Evolutionary conservation across 2,329 filamentous ascomycete species (phyloP), one percentile per base, ranked within the genome.

Genomic region (Teratosphaeria destructans): DNA sequence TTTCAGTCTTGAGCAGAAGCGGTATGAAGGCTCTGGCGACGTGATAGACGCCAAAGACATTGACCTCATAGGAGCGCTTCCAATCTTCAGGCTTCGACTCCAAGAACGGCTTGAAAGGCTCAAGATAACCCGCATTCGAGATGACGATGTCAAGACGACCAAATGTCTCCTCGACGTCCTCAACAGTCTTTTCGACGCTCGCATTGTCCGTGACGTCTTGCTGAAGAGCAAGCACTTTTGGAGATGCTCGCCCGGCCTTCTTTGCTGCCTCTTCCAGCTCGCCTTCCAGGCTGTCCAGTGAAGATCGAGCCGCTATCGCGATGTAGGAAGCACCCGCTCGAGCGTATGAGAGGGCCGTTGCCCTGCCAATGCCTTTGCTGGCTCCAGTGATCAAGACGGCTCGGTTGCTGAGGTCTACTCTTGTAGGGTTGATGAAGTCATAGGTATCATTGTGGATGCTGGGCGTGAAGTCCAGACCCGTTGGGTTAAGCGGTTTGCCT

Each of bases 291-390:
- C 72, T 69, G 5, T 72, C 65, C 5, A 82, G 71, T n/a, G 71
- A 65, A 2, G 78, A 81, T 26, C 84, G 79, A 0, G 82, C 82
- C 6, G 73, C 77, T 23, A 86, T 72, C 16, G 78, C 79, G 59
- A 87, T 81, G 32, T 72, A 68, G 0, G 77, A 75, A 34, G 78
- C 79, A 4, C 80, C 79, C 4, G 82, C 82, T 63, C 73, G 73
- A 23, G 82, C 83, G 64, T 79, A 86, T 10, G 80, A 78, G n/a
- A 81, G 66, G 1, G 82, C 82, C 3, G 78, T 81, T 14, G 78
- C 76, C 2, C 73, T 74, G 5, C 84, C 83, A 39, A 71, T 63
- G 47, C 68, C 68, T 56, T 61, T 60, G 19, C 64, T 65, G 10
- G 65, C 66, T 8, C 82, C 83, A 0, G 78, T 82, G 56, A 86